These are phyloP conservation scores for Lactuca saligna DNA, from an alignment of 129 eudicot species.

Conservation along the genomic window DNA sequence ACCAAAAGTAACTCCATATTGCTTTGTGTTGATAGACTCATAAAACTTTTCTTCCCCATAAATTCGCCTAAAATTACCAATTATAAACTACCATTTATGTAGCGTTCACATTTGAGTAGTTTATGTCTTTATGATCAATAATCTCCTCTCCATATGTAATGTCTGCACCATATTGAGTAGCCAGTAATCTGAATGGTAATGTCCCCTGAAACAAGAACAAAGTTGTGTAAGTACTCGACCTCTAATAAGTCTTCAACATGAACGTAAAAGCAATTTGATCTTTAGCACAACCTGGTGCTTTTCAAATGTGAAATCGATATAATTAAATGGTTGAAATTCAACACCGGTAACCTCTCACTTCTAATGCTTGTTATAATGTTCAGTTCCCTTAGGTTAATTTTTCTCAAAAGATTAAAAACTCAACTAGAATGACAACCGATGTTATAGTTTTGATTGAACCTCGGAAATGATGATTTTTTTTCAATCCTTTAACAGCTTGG, in stretches of 20 bases:
- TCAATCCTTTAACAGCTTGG: background rate
- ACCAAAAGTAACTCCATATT: conserved; percentile 38
- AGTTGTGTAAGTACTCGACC: background rate
- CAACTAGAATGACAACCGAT: conserved; percentile 2
- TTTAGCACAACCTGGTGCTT: no score
- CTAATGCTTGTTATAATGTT: no score
- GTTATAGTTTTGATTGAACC: no score
- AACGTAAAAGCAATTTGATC: no score
- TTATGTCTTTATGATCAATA: conserved; percentile 93
- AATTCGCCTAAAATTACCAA: conserved; percentile 46
- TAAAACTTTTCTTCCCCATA: conserved; percentile 73
- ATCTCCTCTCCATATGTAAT: conserved; percentile 96
- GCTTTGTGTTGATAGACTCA: conserved; percentile 33
- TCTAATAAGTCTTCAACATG: no score
- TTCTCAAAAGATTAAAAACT: background rate
- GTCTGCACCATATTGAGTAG: conserved; percentile 92
- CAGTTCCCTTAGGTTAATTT: background rate
- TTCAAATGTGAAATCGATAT: background rate
- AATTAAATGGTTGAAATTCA: background rate
- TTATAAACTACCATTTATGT: conserved; percentile 48
- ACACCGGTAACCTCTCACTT: background rate
- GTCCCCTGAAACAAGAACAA: no score
- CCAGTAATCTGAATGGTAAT: conserved; percentile 83
- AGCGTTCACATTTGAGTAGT: conserved; percentile 80
- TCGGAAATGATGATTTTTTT: background rate